Evolutionary conservation across 2,329 filamentous ascomycete species (phyloP).

Genomic region (Fusarium vanettenii): DNA sequence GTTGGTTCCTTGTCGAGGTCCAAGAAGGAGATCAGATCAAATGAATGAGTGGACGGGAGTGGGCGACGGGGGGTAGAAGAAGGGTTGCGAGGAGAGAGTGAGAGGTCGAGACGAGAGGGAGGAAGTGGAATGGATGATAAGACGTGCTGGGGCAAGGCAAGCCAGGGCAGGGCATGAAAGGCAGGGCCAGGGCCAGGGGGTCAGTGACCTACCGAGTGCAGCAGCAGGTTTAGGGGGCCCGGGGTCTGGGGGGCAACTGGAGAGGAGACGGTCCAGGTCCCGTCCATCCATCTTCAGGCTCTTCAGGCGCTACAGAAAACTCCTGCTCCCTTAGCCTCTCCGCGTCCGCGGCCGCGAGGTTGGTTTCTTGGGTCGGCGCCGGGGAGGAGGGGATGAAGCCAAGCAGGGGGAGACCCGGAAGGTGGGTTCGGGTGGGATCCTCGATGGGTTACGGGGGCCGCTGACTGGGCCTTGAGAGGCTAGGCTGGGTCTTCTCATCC

Average conservation of each 20-base stretch:
- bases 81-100: constrained; percentile 26
- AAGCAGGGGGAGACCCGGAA: constrained; percentile 32
- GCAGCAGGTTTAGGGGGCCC: background rate
- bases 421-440: constrained; percentile 14
- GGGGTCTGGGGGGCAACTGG: background rate
- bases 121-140: constrained; percentile 32
- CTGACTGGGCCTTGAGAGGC: constrained; percentile 26
- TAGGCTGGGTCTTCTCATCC: background rate
- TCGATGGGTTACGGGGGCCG: constrained; percentile 16
- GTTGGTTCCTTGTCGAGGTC: constrained; percentile 39
- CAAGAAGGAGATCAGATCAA: constrained; percentile 41
- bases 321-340: background rate
- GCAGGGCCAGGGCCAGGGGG: constrained; percentile 1
- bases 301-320: background rate
- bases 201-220: constrained; percentile 7
- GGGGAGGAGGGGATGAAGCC: constrained; percentile 14
- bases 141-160: constrained; percentile 12
- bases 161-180: background rate
- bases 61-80: constrained; percentile 43
- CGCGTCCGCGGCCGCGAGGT: background rate
- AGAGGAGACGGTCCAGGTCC: background rate
- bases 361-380: constrained; percentile 9
- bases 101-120: constrained; percentile 25
- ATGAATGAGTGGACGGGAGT: constrained; percentile 38
- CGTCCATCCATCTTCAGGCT: background rate